Evolutionary conservation across 2,329 filamentous ascomycete species (phyloP).

Genomic region (Cyphellophora attinorum): DNA sequence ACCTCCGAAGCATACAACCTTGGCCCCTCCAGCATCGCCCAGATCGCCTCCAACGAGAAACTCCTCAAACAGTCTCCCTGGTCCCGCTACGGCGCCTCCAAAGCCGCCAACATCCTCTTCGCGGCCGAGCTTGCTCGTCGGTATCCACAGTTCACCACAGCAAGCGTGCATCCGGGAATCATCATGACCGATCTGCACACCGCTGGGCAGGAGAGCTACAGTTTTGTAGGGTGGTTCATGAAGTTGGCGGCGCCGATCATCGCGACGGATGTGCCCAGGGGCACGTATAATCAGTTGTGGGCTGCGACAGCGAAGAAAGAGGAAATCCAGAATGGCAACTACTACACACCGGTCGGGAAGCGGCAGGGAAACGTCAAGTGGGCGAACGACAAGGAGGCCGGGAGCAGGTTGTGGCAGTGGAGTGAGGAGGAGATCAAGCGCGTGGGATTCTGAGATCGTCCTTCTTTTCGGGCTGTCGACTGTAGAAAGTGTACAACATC

Average conservation of each 20-base stretch:
- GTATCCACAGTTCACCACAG: conserved; percentile 29
- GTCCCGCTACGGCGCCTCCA: conserved; percentile 42
- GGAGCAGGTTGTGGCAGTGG: conserved; percentile 25
- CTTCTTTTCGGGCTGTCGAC: too few relatives aligned
- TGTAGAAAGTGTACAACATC: too few relatives aligned
- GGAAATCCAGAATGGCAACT: conserved; percentile 31
- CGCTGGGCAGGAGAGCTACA: conserved; percentile 20
- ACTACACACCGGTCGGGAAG: conserved; percentile 32
- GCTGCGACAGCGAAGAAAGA: conserved; percentile 23
- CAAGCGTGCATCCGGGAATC: conserved; percentile 42
- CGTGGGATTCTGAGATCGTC: conserved; percentile 11
- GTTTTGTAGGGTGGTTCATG: conserved; percentile 7
- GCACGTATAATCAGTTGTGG: conserved; percentile 33
- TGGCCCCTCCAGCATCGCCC: conserved; percentile 24
- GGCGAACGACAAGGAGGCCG: conserved; percentile 19
- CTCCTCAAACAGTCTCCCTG: conserved; percentile 29
- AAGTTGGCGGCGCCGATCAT: conserved; percentile 19
- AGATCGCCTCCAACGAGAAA: conserved; percentile 27
- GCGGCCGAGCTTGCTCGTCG: conserved; percentile 36
- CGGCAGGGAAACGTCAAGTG: conserved; percentile 19
- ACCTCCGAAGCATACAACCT: conserved; percentile 27
- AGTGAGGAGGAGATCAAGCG: conserved; percentile 22
- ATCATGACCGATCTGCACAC: conserved; percentile 32
- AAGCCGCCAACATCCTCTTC: conserved; percentile 40
- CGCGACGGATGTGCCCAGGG: conserved; percentile 24